These are phyloP conservation scores for Coemansia sp. DNA, from an alignment of 192 early-diverging fungal species.

Conservation along the genomic window DNA sequence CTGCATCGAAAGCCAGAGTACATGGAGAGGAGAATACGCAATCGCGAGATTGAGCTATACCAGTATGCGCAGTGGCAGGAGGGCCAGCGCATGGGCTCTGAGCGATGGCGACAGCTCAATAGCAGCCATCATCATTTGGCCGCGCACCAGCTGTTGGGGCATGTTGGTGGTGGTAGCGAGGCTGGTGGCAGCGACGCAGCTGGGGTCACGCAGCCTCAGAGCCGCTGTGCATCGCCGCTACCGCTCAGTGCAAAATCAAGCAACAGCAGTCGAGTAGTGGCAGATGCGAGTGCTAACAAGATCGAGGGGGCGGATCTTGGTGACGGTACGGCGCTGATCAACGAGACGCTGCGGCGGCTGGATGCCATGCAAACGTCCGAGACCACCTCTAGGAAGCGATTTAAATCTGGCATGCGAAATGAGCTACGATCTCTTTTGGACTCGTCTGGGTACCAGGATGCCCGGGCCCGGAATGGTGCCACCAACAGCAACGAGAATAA, in stretches of 20 bases:
- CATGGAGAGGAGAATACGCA: slow-evolving; percentile 43
- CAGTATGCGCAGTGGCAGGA: slow-evolving; percentile 50
- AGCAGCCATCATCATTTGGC: slow-evolving; percentile 7
- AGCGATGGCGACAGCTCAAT: slow-evolving; percentile 9
- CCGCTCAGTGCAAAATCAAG: background rate
- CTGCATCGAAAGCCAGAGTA: slow-evolving; percentile 50
- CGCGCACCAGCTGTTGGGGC: background rate
- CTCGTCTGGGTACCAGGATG: slow-evolving; percentile 13
- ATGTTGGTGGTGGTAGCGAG: background rate
- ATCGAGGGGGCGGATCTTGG: background rate
- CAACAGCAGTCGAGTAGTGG: background rate
- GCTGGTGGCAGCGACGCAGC: slow-evolving; percentile 9
- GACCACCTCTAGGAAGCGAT: background rate
- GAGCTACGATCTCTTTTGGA: slow-evolving; percentile 12
- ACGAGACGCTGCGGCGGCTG: slow-evolving; percentile 13
- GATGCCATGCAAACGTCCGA: background rate
- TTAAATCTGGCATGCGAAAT: slow-evolving; percentile 10
- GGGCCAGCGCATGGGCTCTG: slow-evolving; percentile 16
- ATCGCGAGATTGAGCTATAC: slow-evolving; percentile 50
- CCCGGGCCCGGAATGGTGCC: background rate
- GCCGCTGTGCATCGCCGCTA: slow-evolving; percentile 15
- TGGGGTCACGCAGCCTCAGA: slow-evolving; percentile 6
- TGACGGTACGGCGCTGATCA: slow-evolving; percentile 7
- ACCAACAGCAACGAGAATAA: background rate
- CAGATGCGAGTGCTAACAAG: background rate